Conservation (phyloP, 805 yeast genomes). For the Cyberlindnera euphorbiiphila region DNA sequence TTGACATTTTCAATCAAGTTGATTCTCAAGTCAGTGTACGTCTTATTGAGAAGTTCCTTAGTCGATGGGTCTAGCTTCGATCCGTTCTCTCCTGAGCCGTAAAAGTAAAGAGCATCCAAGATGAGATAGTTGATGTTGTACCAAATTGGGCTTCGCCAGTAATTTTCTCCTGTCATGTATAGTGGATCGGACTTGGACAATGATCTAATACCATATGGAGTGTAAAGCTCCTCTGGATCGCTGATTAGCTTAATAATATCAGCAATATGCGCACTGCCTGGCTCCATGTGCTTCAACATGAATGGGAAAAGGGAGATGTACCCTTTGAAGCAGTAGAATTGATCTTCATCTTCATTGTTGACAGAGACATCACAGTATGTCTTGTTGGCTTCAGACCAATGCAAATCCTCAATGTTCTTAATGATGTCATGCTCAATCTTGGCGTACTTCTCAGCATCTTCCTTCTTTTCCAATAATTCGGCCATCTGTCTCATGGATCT, state of each 20-base stretch:
- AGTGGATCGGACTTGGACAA: conserved; percentile 60
- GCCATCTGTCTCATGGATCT: conserved; percentile 76
- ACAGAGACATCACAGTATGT: conserved; percentile 83
- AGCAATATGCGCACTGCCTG: conserved; percentile 42
- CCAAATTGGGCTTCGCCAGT: conserved; percentile 97
- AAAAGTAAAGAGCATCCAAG: conserved; percentile 64
- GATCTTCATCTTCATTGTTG: conserved; percentile 66
- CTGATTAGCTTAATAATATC: conserved; percentile 53
- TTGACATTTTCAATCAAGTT: conserved; percentile 68
- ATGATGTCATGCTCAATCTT: conserved; percentile 52
- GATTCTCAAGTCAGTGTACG: conserved; percentile 56
- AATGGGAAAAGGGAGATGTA: conserved; percentile 87
- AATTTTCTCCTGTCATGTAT: conserved; percentile 80
- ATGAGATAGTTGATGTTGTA: conserved; percentile 82
- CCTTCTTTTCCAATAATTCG: conserved; percentile 48
- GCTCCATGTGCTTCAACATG: conserved; percentile 59
- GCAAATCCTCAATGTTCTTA: conserved; percentile 64
- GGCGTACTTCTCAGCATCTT: conserved; percentile 54
- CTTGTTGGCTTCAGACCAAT: conserved; percentile 69
- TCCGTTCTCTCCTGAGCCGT: conserved; percentile 32
- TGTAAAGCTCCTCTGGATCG: conserved; percentile 74
- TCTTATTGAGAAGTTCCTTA: conserved; percentile 34
- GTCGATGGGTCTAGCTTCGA: conserved; percentile 29
- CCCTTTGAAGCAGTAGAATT: conserved; percentile 83
- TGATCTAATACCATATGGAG: conserved; percentile 76